A percentile compares a stretch with the other conserved stretches of the same genome.
Conservation (phyloP, 2,329 filamentous ascomycete genomes). For the Sordariomycetes sp. region DNA sequence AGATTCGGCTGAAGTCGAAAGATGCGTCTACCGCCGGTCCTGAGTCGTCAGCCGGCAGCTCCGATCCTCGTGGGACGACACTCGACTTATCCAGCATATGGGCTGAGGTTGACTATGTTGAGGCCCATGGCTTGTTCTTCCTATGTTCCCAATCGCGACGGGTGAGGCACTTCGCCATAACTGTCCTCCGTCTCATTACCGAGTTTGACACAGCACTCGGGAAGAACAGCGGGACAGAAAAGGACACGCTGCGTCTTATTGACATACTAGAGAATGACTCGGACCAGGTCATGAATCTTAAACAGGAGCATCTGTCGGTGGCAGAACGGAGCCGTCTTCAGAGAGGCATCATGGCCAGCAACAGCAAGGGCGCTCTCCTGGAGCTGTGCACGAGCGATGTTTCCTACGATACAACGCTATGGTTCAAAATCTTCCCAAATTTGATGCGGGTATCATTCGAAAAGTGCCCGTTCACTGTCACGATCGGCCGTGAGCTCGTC, state of each 20-base stretch:
- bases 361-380: slow-evolving; percentile 73
- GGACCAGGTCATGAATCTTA: slow-evolving; percentile 77
- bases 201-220: slow-evolving; percentile 87
- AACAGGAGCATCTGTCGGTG: slow-evolving; percentile 80
- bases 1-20: slow-evolving; percentile 76
- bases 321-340: slow-evolving; percentile 88
- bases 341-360: slow-evolving; percentile 74
- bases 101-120: slow-evolving; percentile 91
- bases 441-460: slow-evolving; percentile 83
- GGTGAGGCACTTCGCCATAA: slow-evolving; percentile 83
- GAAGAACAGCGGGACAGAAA: slow-evolving; percentile 43
- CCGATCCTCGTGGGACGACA: slow-evolving; percentile 61
- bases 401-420: slow-evolving; percentile 85
- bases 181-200: slow-evolving; percentile 78
- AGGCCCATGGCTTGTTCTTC: slow-evolving; percentile 94
- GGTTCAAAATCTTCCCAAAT: slow-evolving; percentile 98
- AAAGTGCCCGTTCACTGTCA: slow-evolving; percentile 81
- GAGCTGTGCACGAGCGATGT: slow-evolving; percentile 93
- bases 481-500: slow-evolving; percentile 79
- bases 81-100: slow-evolving; percentile 80
- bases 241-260: slow-evolving; percentile 65
- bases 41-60: slow-evolving; percentile 36
- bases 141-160: slow-evolving; percentile 87
- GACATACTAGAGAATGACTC: slow-evolving; percentile 86
- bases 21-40: slow-evolving; percentile 53